Conservation (phyloP, 805 yeast species). For the Monosporozyma aerobia region DNA sequence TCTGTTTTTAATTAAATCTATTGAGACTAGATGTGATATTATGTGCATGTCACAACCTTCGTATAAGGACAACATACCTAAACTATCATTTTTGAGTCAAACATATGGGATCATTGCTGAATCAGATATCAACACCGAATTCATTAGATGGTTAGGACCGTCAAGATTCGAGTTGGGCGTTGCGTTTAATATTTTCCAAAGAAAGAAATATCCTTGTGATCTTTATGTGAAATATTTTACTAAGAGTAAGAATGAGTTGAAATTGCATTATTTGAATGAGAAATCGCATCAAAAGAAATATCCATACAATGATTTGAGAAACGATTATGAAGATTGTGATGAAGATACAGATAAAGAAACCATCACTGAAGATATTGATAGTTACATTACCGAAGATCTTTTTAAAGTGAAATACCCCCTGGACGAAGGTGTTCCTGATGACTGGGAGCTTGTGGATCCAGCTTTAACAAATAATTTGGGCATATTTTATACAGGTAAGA, state of each 20-base stretch:
- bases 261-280: conserved; percentile 36
- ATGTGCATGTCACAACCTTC: conserved; percentile 67
- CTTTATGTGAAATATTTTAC: conserved; percentile 62
- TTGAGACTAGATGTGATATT: conserved; percentile 56
- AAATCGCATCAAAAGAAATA: conserved; percentile 7
- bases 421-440: conserved; percentile 44
- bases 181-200: conserved; percentile 44
- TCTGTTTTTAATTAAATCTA: conserved; percentile 61
- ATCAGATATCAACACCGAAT: conserved; percentile 87
- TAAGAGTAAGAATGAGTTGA: conserved; percentile 42
- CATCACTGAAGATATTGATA: conserved; percentile 3
- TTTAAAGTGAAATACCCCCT: conserved; percentile 36
- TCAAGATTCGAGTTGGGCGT: conserved; percentile 81
- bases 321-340: not conserved
- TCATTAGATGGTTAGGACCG: conserved; percentile 80
- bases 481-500: conserved; percentile 81
- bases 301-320: not conserved
- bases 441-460: conserved; percentile 56
- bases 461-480: conserved; percentile 44
- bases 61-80: conserved; percentile 29
- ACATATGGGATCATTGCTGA: conserved; percentile 90
- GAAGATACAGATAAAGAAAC: not conserved
- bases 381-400: conserved; percentile 32
- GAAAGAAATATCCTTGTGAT: conserved; percentile 73
- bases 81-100: conserved; percentile 74